Base-by-base conservation (phyloP, 306 rosid species). In the Hylodesmum podocarpum region DNA sequence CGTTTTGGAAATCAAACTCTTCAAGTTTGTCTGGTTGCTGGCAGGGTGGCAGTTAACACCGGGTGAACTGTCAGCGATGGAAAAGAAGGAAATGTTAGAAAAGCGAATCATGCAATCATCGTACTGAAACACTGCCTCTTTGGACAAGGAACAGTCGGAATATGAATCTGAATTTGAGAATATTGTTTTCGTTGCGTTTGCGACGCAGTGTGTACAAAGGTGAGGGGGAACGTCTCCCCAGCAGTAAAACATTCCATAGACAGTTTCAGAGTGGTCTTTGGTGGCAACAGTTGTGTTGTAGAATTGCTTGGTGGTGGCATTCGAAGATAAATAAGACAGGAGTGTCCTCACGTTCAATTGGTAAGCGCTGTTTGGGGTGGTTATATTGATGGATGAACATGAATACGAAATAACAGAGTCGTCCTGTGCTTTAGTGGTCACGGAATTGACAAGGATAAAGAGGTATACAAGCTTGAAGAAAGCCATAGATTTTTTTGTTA, bases 241-340 rank as follows among this genome's bases (percentile, higher is more conserved):
- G 16, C 70, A 64, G 11, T 18, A 0, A 49, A 18, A 37, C 9
- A 64, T 22, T 64, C 50, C 70, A 11, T 64, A 64, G 2, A 37
- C 49, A 8, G 70, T 7, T 16, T 64, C 70, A 3, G 50, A 36
- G n/a, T n/a, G 2, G 41, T 72, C 21, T 4, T 77, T 75, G 54
- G 33, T 16, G 28, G 11, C 15, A 15, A 80, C 83, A 41, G 80
- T 44, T 31, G 72, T 41, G 16, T 46, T 44, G 82, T 64, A 63
- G 82, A 63, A 77, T 28, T 41, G 44, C 55, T n/a, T 58, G 41
- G 24, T 3, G 18, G 80, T 68, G 70, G 75, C 81, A 49, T 66
- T 71, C 77, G 80, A 46, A 19, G 82, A 44, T 22, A 86, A 77
- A 3, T 47, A 31, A 1, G 88, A 46, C 51, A 84, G 67, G 21